A percentile compares a stretch with the other conserved stretches of the same genome.
These are phyloP conservation scores for Nepenthes gracilis DNA, from an alignment of 148 eudicot genomes.

Conservation along the genomic window DNA sequence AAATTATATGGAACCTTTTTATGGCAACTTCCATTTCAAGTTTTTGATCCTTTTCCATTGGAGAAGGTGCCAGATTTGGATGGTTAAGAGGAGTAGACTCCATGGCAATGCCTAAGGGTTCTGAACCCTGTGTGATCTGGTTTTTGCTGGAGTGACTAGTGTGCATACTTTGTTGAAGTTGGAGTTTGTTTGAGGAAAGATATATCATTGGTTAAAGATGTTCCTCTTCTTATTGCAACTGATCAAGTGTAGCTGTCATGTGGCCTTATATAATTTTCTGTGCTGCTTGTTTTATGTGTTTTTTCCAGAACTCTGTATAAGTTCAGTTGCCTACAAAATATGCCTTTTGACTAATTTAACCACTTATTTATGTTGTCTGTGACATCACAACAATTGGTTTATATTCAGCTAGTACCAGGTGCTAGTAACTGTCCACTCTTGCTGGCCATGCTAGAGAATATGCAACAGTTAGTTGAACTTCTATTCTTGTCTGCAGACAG, in stretches of 20 bases:
- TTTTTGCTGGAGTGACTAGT: constrained; percentile 53
- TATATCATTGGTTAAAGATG: constrained; percentile 62
- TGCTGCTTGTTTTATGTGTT: neutral
- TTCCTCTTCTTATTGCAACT: constrained; percentile 77
- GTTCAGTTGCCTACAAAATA: too few species aligned
- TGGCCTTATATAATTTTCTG: neutral
- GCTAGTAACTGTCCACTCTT: constrained; percentile 69
- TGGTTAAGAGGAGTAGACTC: constrained; percentile 66
- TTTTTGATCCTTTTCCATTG: constrained; percentile 71
- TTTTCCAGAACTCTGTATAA: too few species aligned
- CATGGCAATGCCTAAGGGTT: constrained; percentile 62
- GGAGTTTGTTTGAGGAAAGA: constrained; percentile 80
- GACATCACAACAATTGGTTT: constrained; percentile 92
- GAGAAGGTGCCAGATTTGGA: constrained; percentile 89
- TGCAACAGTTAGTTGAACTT: constrained; percentile 56
- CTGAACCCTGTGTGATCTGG: constrained; percentile 54
- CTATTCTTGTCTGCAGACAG: neutral
- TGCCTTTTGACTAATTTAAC: neutral
- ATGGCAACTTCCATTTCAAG: constrained; percentile 51
- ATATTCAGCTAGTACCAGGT: constrained; percentile 73
- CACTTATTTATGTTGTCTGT: neutral
- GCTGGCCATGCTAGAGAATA: constrained; percentile 73
- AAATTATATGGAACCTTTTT: constrained; percentile 50
- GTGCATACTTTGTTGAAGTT: constrained; percentile 84
- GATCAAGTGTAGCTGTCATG: constrained; percentile 53